Evolutionary conservation across 1,139 yeast species (phyloP), one percentile per base, ranked within the genome.

Genomic region (Suhomyces yuchorum): DNA sequence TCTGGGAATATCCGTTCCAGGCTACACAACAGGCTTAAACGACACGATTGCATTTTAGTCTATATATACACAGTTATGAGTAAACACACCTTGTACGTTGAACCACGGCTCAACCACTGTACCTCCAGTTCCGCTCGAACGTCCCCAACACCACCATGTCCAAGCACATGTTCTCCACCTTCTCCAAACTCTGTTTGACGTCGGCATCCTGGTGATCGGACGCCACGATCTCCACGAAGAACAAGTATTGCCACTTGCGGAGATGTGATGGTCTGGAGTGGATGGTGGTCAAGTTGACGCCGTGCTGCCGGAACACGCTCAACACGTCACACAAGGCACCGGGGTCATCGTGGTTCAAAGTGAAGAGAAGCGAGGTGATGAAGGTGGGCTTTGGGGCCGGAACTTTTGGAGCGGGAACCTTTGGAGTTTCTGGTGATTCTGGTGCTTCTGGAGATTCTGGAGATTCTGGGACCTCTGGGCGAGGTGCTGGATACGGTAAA

Each of bases 161-260:
- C 43, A 61, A 59, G 49, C 78, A 70, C 22, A 53, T 59, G 8
- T 45, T 41, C 36, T 53, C 41, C 24, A 66, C 60, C 46, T 55
- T 60, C 18, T 48, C 53, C 15, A 64, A 50, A 39, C 67, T 61
- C 11, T 46, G 32, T 23, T 48, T 43, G n/a, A 70, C 56, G 14
- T 53, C 56, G 11, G 43, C 56, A 22, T 60, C 65, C 12, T 56
- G 47, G 4, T 46, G 49, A 2, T 51, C 35, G 40, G 59, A 57
- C 0, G 75, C 80, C 44, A 81, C 77, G 34, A 71, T 56, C 60
- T 92, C 97, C 12, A 88, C 80, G 61, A 87, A 90, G 67, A 88
- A 91, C 1, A 87, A 84, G 61, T 91, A 89, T 56, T 85, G 85
- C 98, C 97, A 92, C 30, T 86, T 84, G 47, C 71, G 67, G 43